Evolutionary conservation across 495 filamentous ascomycete species (phyloP).

Genomic region (Beverwykella pulmonaria): DNA sequence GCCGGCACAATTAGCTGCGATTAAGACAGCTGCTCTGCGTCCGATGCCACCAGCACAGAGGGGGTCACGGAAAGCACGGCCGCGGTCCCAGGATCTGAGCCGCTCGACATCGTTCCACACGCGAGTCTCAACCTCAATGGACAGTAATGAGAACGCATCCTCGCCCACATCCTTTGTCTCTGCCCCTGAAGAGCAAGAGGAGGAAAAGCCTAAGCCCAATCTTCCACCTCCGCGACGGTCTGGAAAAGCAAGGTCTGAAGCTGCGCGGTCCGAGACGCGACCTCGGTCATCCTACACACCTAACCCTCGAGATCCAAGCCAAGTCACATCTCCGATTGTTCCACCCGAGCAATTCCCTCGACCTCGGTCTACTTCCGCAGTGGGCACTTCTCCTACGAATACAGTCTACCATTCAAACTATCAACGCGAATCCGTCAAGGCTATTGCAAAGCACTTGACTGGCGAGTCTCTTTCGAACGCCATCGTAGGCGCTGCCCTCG

Average conservation of each 20-base stretch:
- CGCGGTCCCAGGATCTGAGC: slow-evolving; percentile 11
- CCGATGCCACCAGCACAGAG: slow-evolving; percentile 13
- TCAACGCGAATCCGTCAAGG: slow-evolving; percentile 40
- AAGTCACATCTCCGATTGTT: slow-evolving; percentile 16
- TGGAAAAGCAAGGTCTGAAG: slow-evolving; percentile 5
- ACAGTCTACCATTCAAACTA: slow-evolving; percentile 32
- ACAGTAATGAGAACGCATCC: slow-evolving; percentile 23
- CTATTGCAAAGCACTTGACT: slow-evolving; percentile 47
- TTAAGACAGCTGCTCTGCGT: slow-evolving; percentile 5
- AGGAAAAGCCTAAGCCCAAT: slow-evolving; percentile 33
- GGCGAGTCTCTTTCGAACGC: slow-evolving; percentile 67
- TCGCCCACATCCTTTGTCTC: slow-evolving; percentile 36
- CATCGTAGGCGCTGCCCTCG: slow-evolving; percentile 83
- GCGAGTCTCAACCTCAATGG: slow-evolving; percentile 15
- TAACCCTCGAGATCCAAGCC: not conserved
- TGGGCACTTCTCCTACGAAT: slow-evolving; percentile 9
- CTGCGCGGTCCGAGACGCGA: not conserved
- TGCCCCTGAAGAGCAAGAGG: slow-evolving; percentile 29
- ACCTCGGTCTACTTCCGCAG: slow-evolving; percentile 8
- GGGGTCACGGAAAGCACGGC: slow-evolving; percentile 8
- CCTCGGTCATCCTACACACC: slow-evolving; percentile 1
- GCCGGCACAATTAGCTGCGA: slow-evolving; percentile 16
- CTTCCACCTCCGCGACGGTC: slow-evolving; percentile 41
- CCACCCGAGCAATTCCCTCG: slow-evolving; percentile 21
- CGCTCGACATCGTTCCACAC: slow-evolving; percentile 4